A percentile compares a stretch with the other conserved stretches of the same genome.
phyloP scores from a whole-genome alignment of 805 yeast genomes.

The Metschnikowia anglica region DNA sequence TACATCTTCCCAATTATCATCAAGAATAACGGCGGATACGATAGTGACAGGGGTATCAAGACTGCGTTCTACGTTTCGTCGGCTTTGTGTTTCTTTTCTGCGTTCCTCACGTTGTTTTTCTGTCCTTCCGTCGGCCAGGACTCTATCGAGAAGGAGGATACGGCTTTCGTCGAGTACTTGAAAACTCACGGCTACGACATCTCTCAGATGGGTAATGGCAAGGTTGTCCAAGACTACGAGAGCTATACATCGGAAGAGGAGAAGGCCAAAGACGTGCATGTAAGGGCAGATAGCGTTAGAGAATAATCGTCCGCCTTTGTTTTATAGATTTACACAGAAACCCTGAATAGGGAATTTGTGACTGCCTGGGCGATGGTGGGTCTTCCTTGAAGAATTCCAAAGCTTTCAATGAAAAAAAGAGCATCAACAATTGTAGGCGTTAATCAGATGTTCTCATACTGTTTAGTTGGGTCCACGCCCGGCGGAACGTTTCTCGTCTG shows the following conservation, averaged over 20 bases:
- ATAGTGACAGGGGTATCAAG: slow-evolving; percentile 54
- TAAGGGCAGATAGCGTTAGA: too few species aligned
- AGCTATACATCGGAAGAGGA: slow-evolving; percentile 15
- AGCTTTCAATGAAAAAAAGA: too few species aligned
- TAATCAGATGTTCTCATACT: too few species aligned
- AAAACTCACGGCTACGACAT: slow-evolving; percentile 68
- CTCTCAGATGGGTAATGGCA: slow-evolving; percentile 49
- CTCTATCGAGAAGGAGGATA: slow-evolving; percentile 77
- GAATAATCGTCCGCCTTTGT: too few species aligned
- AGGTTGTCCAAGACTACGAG: slow-evolving; percentile 15
- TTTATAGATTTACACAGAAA: too few species aligned
- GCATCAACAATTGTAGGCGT: too few species aligned
- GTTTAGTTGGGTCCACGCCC: too few species aligned
- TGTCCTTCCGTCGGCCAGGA: slow-evolving; percentile 83
- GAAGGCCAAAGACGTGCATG: slow-evolving; percentile 12
- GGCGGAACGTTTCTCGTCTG: too few species aligned
- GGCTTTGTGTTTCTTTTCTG: slow-evolving; percentile 71
- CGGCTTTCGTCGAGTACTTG: slow-evolving; percentile 65
- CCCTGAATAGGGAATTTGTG: too few species aligned
- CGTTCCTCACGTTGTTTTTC: slow-evolving; percentile 62
- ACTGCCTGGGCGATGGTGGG: too few species aligned
- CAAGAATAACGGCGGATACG: slow-evolving; percentile 50
- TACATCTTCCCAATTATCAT: slow-evolving; percentile 84
- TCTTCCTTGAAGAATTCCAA: too few species aligned
- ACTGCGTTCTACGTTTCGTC: slow-evolving; percentile 84